Evolutionary conservation across 495 filamentous ascomycete genomes (phyloP), one percentile per base, ranked within the genome.

Genomic region (Aeminium ludgeri): DNA sequence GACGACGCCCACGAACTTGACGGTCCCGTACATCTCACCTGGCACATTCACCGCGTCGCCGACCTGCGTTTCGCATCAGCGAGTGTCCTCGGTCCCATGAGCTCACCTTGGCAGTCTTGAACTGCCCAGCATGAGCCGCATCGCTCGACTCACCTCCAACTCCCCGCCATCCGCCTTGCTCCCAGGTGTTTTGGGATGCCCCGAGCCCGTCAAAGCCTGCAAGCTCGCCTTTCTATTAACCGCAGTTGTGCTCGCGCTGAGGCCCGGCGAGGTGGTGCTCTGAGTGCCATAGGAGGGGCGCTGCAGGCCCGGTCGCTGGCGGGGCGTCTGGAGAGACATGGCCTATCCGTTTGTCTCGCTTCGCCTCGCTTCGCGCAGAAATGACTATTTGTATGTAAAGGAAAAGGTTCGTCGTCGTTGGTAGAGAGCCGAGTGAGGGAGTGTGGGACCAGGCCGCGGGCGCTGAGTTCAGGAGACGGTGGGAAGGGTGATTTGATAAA

Each of bases 11-110:
- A 99, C 65, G 55, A 87, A 99, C 58, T 80, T 85, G 41, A 99
- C 73, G 18, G 73, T 80, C 18, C 89, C 89, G 49, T 78, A 65
- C 87, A 99, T 95, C 51, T 77, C 85, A 8, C 89, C 91, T 5
- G 89, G 89, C 38, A 95, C 87, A 45, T 96, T 86, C 38, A 99
- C 89, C 40, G 70, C 61, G 56, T 96, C 91, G 33, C 91, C 91
- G 29, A 95, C 70, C 51, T 25, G 23, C 4, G 8, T 25, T 3
- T 8, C 8, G 8, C 8, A 8, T 25, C 23, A 25, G 23, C 23
- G 23, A 8, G 4, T 25, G n/a, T n/a, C n/a, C n/a, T n/a, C n/a
- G n/a, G n/a, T n/a, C n/a, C n/a, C n/a, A n/a, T n/a, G n/a, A n/a
- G n/a, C n/a, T n/a, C n/a, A n/a, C n/a, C n/a, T n/a, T 25, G 23